These are phyloP conservation scores for Diaporthe velutina DNA, from an alignment of 2,329 filamentous ascomycete species.

Conservation along the genomic window DNA sequence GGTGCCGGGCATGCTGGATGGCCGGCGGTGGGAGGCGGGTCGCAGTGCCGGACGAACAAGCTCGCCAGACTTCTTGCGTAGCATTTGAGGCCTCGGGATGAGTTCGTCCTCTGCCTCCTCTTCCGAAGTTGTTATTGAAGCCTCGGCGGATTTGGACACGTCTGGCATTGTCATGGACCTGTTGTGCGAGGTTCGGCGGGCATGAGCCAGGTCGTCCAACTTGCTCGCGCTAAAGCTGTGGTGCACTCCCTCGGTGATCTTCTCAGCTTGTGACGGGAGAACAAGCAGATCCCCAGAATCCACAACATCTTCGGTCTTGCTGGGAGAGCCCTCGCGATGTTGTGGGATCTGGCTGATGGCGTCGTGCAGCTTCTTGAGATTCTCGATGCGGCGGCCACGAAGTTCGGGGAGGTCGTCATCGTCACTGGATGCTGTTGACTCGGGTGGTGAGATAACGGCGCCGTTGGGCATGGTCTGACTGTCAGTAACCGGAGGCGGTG, in stretches of 20 bases:
- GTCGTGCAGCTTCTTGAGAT: conserved; percentile 79
- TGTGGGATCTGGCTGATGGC: conserved; percentile 86
- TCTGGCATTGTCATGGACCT: conserved; percentile 69
- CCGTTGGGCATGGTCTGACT: conserved; percentile 80
- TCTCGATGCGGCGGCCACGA: conserved; percentile 63
- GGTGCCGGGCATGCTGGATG: conserved; percentile 97
- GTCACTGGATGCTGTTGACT: conserved; percentile 85
- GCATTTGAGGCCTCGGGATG: conserved; percentile 84
- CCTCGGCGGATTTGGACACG: conserved; percentile 60
- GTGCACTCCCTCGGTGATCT: conserved; percentile 54
- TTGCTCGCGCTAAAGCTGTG: conserved; percentile 62
- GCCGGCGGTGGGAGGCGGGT: conserved; percentile 81
- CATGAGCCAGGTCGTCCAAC: conserved; percentile 56
- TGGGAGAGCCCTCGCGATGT: conserved; percentile 70
- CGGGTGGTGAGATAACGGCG: conserved; percentile 91
- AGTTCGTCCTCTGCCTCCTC: conserved; percentile 74
- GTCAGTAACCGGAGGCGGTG: conserved; percentile 84
- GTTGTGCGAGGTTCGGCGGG: conserved; percentile 61
- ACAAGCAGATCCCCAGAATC: conserved; percentile 53
- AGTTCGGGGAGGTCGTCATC: conserved; percentile 74
- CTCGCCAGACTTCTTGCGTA: conserved; percentile 98
- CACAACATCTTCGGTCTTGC: conserved; percentile 37
- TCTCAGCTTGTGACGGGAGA: conserved; percentile 51
- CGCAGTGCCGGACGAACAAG: conserved; percentile 93
- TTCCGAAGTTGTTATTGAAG: conserved; percentile 66